A percentile compares a stretch with the other conserved stretches of the same genome.
These are phyloP conservation scores for Bauhinia variegata DNA, from an alignment of 306 rosid species.

Conservation along the genomic window DNA sequence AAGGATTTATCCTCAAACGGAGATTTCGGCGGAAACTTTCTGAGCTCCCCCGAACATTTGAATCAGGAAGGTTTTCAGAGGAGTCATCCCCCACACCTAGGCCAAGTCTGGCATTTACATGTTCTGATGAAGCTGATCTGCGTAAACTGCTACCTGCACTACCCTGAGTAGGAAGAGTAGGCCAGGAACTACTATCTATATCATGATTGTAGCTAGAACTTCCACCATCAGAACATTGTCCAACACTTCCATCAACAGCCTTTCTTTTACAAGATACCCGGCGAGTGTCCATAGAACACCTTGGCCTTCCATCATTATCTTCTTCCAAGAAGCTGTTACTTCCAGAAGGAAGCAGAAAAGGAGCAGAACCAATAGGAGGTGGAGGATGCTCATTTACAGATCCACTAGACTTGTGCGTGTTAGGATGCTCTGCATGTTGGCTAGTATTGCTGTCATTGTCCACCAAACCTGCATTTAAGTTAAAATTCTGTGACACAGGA, in stretches of 20 bases:
- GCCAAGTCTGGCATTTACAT: slow-evolving; percentile 56
- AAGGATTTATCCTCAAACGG: slow-evolving; percentile 68
- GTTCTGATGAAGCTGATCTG: slow-evolving; percentile 58
- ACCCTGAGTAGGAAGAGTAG: slow-evolving; percentile 55
- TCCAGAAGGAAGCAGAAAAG: slow-evolving; percentile 64
- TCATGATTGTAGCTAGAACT: slow-evolving; percentile 73
- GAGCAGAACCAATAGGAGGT: slow-evolving; percentile 52
- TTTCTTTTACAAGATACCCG: slow-evolving; percentile 85
- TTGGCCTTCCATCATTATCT: slow-evolving; percentile 63
- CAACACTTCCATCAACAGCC: slow-evolving; percentile 68
- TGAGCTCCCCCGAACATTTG: no score
- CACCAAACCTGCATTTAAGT: slow-evolving; percentile 63
- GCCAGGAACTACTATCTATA: slow-evolving; percentile 61
- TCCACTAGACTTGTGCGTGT: slow-evolving; percentile 61
- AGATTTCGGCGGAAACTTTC: slow-evolving; percentile 67
- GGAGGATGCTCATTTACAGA: slow-evolving; percentile 54
- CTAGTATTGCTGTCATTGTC: slow-evolving; percentile 46
- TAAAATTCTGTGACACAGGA: slow-evolving; percentile 56
- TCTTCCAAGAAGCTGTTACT: slow-evolving; percentile 52
- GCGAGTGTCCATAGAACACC: slow-evolving; percentile 69
- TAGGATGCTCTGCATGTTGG: slow-evolving; percentile 55
- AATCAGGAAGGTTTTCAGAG: slow-evolving; percentile 51
- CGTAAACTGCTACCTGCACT: slow-evolving; percentile 46
- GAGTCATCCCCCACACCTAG: slow-evolving; percentile 55
- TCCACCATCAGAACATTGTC: slow-evolving; percentile 73